Base-by-base conservation (phyloP, 2,329 filamentous ascomycete species). In the Venturia pyrina region DNA sequence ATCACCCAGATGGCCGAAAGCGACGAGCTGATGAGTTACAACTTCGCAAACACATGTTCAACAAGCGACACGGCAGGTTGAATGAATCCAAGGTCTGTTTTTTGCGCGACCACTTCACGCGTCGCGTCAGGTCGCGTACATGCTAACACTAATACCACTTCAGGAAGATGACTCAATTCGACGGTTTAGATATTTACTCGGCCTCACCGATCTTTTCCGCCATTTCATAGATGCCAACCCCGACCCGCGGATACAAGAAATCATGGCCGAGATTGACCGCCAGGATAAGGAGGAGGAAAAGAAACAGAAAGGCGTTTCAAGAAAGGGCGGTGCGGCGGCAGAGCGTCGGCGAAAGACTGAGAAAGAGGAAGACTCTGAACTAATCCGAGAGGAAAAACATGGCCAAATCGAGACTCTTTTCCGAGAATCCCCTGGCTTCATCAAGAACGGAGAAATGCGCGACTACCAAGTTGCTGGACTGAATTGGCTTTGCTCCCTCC, bases 181-280 rank as follows among this genome's bases (percentile, higher is more conserved):
- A 71, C 85, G 95, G 75, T 99, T 99, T 76, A 88, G 92, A 69
- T 99, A 99, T 75, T 85, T 99, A 1, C 85, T 99, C 17, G 96
- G 96, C 34, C 82, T 99, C 64, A 99, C 95, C 19, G 95, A 99
- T 73, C 83, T 99, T 24, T 99, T 99, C 81, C 91, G 96, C 69
- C 95, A 99, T 78, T 99, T 99, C 77, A 99, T 99, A 78, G 93
- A 98, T 74, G 91, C 92, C 10, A 99, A 97, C 74, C 93, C 93
- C 5, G 93, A 99, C 73, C 93, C 95, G 19, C 91, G 90, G 72
- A 95, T 98, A 73, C 90, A 93, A 72, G 90, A 96, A 67, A 91
- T 97, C 71, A 95, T 98, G 84, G 84, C 85, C 63, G 91, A 97
- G 77, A 97, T 98, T 72, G 95, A 99, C 77, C 88, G 91, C 60